Conservation (phyloP, 75 land plant genomes). For the Sequoiadendron giganteum region DNA sequence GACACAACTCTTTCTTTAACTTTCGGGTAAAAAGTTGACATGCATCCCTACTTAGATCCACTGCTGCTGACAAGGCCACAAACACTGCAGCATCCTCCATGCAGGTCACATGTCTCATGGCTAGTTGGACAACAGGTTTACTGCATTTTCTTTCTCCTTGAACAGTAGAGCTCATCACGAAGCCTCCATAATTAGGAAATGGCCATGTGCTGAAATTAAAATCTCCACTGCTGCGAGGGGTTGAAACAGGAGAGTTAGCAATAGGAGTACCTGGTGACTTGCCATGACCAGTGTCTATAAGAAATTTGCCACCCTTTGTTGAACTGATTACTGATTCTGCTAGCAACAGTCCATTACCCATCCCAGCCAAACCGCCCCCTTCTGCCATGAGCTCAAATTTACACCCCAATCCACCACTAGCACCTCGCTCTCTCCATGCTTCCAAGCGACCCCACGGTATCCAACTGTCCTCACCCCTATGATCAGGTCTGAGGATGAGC, state of each 20-base stretch:
- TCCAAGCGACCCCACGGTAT: slow-evolving; percentile 53
- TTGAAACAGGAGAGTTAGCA: slow-evolving; percentile 41
- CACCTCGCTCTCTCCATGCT: slow-evolving; percentile 56
- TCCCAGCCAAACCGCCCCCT: slow-evolving; percentile 5
- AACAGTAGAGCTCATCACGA: slow-evolving; percentile 65
- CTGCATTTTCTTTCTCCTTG: slow-evolving; percentile 55
- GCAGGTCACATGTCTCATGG: slow-evolving; percentile 67
- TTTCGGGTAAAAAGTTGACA: slow-evolving; percentile 74
- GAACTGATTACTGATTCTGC: slow-evolving; percentile 53
- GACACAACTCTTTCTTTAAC: slow-evolving; percentile 59
- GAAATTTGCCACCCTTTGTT: slow-evolving; percentile 50
- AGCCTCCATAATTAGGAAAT: slow-evolving; percentile 47
- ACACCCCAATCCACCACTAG: slow-evolving; percentile 29
- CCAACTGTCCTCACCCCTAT: slow-evolving; percentile 23
- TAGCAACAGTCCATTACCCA: slow-evolving; percentile 43
- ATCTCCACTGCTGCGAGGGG: slow-evolving; percentile 68
- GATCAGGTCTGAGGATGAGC: slow-evolving; percentile 86
- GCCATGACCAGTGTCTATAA: slow-evolving; percentile 40
- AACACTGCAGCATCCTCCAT: slow-evolving; percentile 71
- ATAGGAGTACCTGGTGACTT: slow-evolving; percentile 16
- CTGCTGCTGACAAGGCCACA: slow-evolving; percentile 71
- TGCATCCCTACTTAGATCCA: slow-evolving; percentile 88
- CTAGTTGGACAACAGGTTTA: slow-evolving; percentile 55
- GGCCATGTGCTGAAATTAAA: slow-evolving; percentile 57
- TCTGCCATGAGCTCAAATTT: slow-evolving; percentile 48